phyloP scores from a whole-genome alignment of 2,329 filamentous ascomycete species.

The Colletotrichum neosansevieriae region DNA sequence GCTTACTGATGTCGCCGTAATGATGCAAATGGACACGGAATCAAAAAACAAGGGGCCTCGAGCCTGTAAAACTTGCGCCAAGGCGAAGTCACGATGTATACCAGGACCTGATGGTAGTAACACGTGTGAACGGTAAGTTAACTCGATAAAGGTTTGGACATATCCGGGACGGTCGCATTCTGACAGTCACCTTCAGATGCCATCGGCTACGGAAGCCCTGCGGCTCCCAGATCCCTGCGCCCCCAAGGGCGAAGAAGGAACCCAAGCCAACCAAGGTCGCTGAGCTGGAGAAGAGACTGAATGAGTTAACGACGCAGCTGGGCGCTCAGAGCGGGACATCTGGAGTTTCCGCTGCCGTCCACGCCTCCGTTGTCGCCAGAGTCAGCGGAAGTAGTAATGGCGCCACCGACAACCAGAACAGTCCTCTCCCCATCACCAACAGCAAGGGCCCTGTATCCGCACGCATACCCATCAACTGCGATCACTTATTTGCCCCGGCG shows the following conservation, averaged over 20 bases:
- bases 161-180: neutral
- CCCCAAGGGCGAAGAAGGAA: slow-evolving; percentile 60
- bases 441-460: slow-evolving; percentile 25
- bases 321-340: slow-evolving; percentile 43
- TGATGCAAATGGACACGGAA: slow-evolving; percentile 28
- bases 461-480: slow-evolving; percentile 44
- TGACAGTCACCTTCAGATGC: slow-evolving; percentile 51
- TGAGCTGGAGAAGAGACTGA: slow-evolving; percentile 62
- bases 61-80: slow-evolving; percentile 64
- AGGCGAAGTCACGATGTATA: slow-evolving; percentile 64
- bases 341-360: neutral
- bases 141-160: neutral
- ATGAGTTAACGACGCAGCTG: slow-evolving; percentile 62
- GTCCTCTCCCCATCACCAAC: slow-evolving; percentile 25
- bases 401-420: slow-evolving; percentile 33
- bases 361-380: neutral
- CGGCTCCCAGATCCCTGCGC: slow-evolving; percentile 60
- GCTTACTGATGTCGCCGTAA: neutral
- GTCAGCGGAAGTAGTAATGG: neutral
- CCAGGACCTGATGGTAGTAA: slow-evolving; percentile 53
- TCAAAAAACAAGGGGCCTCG: slow-evolving; percentile 56
- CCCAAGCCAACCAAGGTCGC: slow-evolving; percentile 62
- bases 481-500: slow-evolving; percentile 52
- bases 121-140: slow-evolving; percentile 62
- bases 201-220: slow-evolving; percentile 62